Base-by-base conservation (phyloP, 352 stramenopile genomes). In the Pythium aquatile region DNA sequence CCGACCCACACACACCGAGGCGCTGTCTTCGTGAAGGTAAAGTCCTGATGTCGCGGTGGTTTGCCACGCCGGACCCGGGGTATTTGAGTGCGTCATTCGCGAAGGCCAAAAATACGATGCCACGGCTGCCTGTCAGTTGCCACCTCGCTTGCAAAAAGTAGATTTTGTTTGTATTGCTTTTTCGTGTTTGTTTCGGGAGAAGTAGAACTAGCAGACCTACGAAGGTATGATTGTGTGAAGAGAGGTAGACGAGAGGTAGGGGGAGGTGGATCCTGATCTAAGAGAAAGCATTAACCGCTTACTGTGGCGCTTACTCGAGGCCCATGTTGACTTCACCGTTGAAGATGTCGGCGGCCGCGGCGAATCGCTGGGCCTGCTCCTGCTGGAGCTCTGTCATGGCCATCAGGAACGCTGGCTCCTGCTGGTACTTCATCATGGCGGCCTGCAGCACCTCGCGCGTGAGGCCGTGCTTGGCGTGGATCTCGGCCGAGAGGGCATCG, bases 381-480 rank as follows among this genome's bases (percentile, higher is more conserved):
- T 92, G 84, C 78, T 95, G 86, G 32, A 95, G 72, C 70, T 95
- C 83, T 55, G 85, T 91, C 86, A 95, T 93, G 61, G 82, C 76
- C 78, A 89, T 92, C 56, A 95, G 68, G 73, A 95, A 95, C 32
- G 83, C 78, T 47, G 86, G 79, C 68, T 95, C 86, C 73, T 95
- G 86, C 75, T 95, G 86, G 76, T 95, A 95, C 74, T 92, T 91
- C 86, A 95, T 95, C 86, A 95, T 95, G n/a, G 84, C 86, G 16
- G 86, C 86, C 74, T 95, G 86, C 24, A 95, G 72, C 58, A 95
- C 84, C 64, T 95, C 86, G 55, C 85, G 83, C 71, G 86, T 93
- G 59, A 95, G 81, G 8, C 86, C 86, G 70, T 95, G 84, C 77
- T 95, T 88, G 65, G 85, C 84, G 74, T 95, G 86, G 72, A 95